phyloP scores from a whole-genome alignment of 208 protist genomes.

The Leishmania amazonensis region DNA sequence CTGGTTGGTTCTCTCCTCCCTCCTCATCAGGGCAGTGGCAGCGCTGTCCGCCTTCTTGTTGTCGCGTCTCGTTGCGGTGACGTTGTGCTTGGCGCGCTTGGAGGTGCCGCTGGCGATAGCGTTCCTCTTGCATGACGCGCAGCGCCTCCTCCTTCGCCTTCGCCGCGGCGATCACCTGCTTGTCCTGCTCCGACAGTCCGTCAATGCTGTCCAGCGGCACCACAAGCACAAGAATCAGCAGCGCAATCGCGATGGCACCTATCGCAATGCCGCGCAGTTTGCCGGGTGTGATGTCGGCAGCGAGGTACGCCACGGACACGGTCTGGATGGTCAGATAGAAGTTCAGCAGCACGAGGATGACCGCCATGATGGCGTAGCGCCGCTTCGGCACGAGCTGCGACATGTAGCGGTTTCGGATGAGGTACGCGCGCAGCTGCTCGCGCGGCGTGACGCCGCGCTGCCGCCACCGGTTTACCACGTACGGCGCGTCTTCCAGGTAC shows the following conservation, averaged over 20 bases:
- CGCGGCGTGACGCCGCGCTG: constrained; percentile 26
- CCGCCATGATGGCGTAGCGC: constrained; percentile 35
- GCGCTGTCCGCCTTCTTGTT: neutral
- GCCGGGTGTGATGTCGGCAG: constrained; percentile 30
- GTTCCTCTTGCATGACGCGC: constrained; percentile 9
- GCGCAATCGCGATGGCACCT: constrained; percentile 36
- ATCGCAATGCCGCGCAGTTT: constrained; percentile 44
- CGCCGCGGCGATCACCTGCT: constrained; percentile 34
- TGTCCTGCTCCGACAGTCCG: constrained; percentile 37
- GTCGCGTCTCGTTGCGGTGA: too few relatives aligned
- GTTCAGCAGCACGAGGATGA: constrained; percentile 49
- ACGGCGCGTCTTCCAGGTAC: constrained; percentile 55
- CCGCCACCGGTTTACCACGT: constrained; percentile 44
- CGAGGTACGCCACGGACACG: constrained; percentile 37
- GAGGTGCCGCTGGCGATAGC: constrained; percentile 4
- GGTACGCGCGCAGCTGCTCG: constrained; percentile 32
- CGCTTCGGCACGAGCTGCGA: constrained; percentile 53
- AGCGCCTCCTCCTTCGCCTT: constrained; percentile 26
- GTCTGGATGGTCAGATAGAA: constrained; percentile 59
- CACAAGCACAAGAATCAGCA: constrained; percentile 30
- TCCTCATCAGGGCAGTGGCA: neutral
- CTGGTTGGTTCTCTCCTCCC: neutral
- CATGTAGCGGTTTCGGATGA: constrained; percentile 65
- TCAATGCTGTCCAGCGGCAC: constrained; percentile 39
- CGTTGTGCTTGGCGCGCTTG: neutral